A percentile compares a stretch with the other conserved stretches of the same genome.
Conservation (phyloP, 257 asterid species). For the Coffea eugenioides region DNA sequence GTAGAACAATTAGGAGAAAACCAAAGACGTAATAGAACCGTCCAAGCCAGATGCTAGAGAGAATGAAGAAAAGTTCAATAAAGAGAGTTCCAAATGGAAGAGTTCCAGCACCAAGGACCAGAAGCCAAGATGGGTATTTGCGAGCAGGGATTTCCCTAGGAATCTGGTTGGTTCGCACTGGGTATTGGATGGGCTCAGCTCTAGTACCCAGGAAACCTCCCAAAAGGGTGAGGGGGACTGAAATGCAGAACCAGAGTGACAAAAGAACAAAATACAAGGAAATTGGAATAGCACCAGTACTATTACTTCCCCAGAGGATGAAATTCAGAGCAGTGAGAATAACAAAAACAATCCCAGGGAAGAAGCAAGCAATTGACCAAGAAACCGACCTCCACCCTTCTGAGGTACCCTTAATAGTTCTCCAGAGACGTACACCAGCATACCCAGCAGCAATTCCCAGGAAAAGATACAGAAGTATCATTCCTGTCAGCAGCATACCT, state of each 20-base stretch:
- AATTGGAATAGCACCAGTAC: conserved; percentile 83
- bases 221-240: conserved; percentile 80
- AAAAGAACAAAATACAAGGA: conserved; percentile 63
- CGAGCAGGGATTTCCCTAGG: conserved; percentile 84
- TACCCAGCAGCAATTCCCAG: conserved; percentile 79
- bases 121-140: conserved; percentile 79
- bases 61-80: conserved; percentile 84
- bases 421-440: conserved; percentile 65
- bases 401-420: conserved; percentile 56
- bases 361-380: conserved; percentile 78
- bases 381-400: conserved; percentile 80
- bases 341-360: conserved; percentile 76
- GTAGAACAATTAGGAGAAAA: conserved; percentile 62
- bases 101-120: conserved; percentile 88
- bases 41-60: conserved; percentile 87
- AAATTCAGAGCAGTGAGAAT: conserved; percentile 66
- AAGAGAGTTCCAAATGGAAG: conserved; percentile 90
- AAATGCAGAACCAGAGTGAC: conserved; percentile 81
- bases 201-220: conserved; percentile 72
- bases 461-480: conserved; percentile 80
- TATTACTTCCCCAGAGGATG: conserved; percentile 85
- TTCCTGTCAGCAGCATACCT: conserved; percentile 81
- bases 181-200: conserved; percentile 64
- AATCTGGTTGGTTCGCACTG: conserved; percentile 78
- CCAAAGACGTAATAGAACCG: conserved; percentile 81